Conservation (phyloP, 73 alveolate species). For the Durusdinium trenchii region DNA sequence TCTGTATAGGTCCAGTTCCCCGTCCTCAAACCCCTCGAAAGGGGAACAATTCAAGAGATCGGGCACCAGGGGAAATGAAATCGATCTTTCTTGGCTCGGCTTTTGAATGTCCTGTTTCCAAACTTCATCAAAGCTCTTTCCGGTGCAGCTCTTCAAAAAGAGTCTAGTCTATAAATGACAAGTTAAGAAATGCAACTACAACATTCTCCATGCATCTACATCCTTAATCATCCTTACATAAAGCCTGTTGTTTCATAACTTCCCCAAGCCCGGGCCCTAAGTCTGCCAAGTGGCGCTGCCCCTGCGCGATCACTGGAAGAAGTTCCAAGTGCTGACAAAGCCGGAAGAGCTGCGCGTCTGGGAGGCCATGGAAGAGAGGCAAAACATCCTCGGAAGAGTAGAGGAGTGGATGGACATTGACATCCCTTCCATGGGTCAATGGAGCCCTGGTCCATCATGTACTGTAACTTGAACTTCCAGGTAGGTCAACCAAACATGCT, state of each 20-base stretch:
- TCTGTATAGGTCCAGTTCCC: too few species aligned
- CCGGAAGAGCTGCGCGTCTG: constrained; percentile 17
- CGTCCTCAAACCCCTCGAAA: too few species aligned
- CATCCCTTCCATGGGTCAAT: background rate
- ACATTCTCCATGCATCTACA: background rate
- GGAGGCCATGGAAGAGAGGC: constrained; percentile 18
- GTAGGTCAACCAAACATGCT: background rate
- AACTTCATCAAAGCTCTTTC: too few species aligned
- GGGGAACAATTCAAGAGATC: too few species aligned
- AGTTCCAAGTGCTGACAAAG: constrained; percentile 62
- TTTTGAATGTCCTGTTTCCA: background rate
- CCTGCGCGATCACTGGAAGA: background rate
- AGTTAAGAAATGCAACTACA: background rate
- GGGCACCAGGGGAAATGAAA: too few species aligned
- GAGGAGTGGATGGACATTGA: background rate
- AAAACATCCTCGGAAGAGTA: constrained; percentile 4
- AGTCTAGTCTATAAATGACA: too few species aligned
- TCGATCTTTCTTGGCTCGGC: too few species aligned
- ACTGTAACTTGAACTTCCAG: background rate
- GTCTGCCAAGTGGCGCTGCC: constrained; percentile 27
- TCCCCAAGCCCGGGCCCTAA: too few species aligned
- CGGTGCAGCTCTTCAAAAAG: too few species aligned
- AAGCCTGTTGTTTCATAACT: too few species aligned
- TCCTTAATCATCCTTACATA: background rate
- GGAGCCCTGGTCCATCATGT: background rate